Percentiles rank a stretch among this genome's conserved stretches.
phyloP scores from a whole-genome alignment of 371 early-diverging fungal species.

The Apophysomyces ossiformis region DNA sequence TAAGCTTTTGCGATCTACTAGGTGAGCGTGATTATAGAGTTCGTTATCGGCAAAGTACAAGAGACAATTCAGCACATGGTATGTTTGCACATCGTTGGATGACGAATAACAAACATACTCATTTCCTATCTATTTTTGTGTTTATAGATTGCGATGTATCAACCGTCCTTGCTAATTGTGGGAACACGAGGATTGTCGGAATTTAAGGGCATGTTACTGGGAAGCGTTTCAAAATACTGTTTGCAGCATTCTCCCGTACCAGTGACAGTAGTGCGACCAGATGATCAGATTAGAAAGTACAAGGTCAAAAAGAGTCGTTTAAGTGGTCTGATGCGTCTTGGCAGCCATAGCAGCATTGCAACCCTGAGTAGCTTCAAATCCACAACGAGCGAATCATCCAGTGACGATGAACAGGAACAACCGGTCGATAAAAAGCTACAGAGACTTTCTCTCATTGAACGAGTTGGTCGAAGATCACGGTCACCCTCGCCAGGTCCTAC shows the following conservation, averaged over 20 bases:
- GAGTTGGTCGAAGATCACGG: constrained; percentile 41
- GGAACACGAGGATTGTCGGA: constrained; percentile 63
- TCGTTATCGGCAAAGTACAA: constrained; percentile 64
- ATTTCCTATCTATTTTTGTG: not conserved
- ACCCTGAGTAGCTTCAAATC: constrained; percentile 26
- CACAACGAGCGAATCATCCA: constrained; percentile 31
- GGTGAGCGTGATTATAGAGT: constrained; percentile 64
- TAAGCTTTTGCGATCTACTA: constrained; percentile 6
- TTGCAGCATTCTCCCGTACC: constrained; percentile 64
- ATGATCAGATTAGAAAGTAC: constrained; percentile 55
- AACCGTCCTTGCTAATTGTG: constrained; percentile 62
- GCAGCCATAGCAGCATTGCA: constrained; percentile 31
- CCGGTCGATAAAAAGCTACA: constrained; percentile 35
- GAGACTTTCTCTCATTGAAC: constrained; percentile 39
- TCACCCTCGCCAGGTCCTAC: constrained; percentile 34
- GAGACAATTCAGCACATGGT: constrained; percentile 68
- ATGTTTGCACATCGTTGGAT: not conserved
- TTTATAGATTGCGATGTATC: constrained; percentile 56
- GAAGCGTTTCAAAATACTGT: constrained; percentile 63
- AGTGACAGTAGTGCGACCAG: constrained; percentile 62
- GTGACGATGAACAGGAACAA: constrained; percentile 18
- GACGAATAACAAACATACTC: too few relatives aligned
- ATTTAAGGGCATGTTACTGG: constrained; percentile 61
- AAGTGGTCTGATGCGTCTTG: constrained; percentile 48
- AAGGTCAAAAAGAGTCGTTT: constrained; percentile 49